These are phyloP conservation scores for Castanopsis chinensis DNA, from an alignment of 306 rosid species.

Conservation along the genomic window DNA sequence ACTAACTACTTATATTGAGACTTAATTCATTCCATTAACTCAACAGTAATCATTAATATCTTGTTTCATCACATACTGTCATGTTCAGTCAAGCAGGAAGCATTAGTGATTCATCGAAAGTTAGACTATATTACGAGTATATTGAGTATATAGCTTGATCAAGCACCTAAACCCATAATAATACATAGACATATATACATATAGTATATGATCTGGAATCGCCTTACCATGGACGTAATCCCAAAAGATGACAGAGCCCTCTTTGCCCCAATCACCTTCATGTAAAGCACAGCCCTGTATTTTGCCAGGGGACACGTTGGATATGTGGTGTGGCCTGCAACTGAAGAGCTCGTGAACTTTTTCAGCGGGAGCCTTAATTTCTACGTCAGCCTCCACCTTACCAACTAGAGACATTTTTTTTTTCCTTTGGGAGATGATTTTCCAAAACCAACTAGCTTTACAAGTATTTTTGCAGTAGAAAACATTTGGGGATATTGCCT, in stretches of 20 bases:
- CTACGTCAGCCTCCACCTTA: constrained; percentile 15
- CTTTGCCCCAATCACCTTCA: constrained; percentile 26
- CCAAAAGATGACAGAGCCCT: constrained; percentile 18
- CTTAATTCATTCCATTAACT: too few species aligned
- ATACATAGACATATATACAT: not conserved
- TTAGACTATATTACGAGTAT: too few species aligned
- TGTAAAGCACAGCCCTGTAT: constrained; percentile 6
- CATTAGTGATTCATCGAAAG: too few species aligned
- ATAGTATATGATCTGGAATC: not conserved
- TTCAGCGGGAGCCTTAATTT: constrained; percentile 12
- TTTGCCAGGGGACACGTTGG: not conserved
- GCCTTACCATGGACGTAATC: constrained; percentile 25
- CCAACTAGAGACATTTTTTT: not conserved
- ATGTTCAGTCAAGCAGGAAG: too few species aligned
- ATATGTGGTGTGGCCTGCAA: constrained; percentile 21
- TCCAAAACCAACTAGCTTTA: not conserved
- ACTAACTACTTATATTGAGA: too few species aligned
- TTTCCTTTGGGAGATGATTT: not conserved
- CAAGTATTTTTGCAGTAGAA: not conserved
- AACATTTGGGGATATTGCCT: not conserved
- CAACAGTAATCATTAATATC: too few species aligned
- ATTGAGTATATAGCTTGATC: too few species aligned
- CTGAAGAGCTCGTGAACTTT: constrained; percentile 12
- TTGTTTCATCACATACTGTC: too few species aligned
- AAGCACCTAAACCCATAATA: not conserved